phyloP scores from a whole-genome alignment of 2,329 filamentous ascomycete species.

The Phyllosticta capitalensis region DNA sequence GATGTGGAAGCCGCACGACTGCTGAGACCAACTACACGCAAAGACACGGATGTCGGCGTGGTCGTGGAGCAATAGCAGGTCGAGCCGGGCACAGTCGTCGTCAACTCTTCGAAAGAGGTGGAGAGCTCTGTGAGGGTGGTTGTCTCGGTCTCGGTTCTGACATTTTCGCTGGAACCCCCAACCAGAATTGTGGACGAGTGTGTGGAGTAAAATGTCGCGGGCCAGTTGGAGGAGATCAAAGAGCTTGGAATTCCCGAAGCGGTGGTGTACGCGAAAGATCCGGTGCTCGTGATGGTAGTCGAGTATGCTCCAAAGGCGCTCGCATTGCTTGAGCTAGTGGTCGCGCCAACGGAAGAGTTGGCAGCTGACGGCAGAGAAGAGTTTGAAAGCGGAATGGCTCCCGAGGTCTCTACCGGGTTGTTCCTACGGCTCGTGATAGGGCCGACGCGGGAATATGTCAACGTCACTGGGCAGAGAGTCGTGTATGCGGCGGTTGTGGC shows the following conservation, averaged over 20 bases:
- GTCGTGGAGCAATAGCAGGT: neutral
- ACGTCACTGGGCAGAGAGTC: constrained; percentile 35
- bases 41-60: neutral
- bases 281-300: neutral
- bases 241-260: constrained; percentile 1
- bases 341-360: neutral
- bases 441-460: constrained; percentile 15
- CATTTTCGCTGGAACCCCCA: neutral
- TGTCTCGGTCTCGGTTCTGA: neutral
- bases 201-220: constrained; percentile 2
- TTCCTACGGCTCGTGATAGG: neutral
- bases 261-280: neutral
- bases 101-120: neutral
- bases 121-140: neutral
- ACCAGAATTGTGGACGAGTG: neutral
- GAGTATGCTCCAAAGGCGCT: neutral
- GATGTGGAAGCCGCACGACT: neutral
- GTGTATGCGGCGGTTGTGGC: constrained; percentile 32
- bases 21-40: neutral
- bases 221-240: neutral
- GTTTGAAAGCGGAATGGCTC: neutral
- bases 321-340: neutral
- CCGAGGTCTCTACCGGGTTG: neutral
- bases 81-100: neutral
- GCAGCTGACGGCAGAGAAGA: neutral